Evolutionary conservation across 2,329 filamentous ascomycete species (phyloP), one percentile per base, ranked within the genome.

Genomic region (Sporothrix luriei): DNA sequence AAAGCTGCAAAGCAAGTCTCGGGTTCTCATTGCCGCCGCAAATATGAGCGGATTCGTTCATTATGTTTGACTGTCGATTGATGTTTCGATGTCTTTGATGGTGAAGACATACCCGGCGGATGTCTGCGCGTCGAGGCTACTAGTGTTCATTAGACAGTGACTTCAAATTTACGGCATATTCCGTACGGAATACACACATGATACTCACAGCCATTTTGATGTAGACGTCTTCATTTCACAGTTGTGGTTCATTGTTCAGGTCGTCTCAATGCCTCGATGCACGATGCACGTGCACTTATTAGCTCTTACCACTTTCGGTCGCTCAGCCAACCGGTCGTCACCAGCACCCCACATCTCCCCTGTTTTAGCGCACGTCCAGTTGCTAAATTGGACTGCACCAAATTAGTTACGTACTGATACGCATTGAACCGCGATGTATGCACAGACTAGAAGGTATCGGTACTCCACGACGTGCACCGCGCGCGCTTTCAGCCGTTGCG

Each of bases 261-360:
- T 65, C 6, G 40, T 51, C 43, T 49, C 33, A 33, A 33, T 49
- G 24, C n/a, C 19, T 26, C 9, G 13, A 29, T 24, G 24, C 19
- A 46, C 9, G 13, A 29, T 24, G 24, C 40, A 33, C 40, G 38
- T 40, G 46, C 62, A 13, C 26, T 33, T 29, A n/a, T 33, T 29
- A n/a, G 29, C 49, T 43, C 11, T 57, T 48, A 43, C 52, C 51
- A 13, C 65, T 57, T 57, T 43, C 54, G 40, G 66, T 68, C 66
- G 66, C 66, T 68, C 66, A 68, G 66, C 66, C 66, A 68, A 68
- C 66, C 24, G 43, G 29, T 52, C 51, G 61, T 16, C 61, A 33
- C 40, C 19, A 21, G 24, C 43, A 62, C 16, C 16, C 64, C 64
- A 55, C 29, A 0, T 33, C n/a, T 48, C 29, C 16, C 38, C 66